Base-by-base conservation (phyloP, 2,329 filamentous ascomycete genomes). In the Blastomyces percursus region DNA sequence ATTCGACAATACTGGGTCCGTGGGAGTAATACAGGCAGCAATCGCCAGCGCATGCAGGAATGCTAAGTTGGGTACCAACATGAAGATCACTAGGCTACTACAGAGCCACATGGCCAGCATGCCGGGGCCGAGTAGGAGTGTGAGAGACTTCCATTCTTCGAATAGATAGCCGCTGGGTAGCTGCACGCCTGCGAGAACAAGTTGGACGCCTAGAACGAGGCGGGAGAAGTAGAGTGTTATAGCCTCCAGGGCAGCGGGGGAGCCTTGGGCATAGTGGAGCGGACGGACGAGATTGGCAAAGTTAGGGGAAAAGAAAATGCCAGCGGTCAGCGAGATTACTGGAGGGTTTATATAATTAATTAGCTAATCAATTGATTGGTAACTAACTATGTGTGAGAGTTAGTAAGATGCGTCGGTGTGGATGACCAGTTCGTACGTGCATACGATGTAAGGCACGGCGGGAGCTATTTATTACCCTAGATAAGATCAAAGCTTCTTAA, bases 1-100 rank as follows among this genome's bases (percentile, higher is more conserved):
- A 66, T 94, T 93, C 19, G 89, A 93, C 46, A 96, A 75, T 1
- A 96, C 86, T 0, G 92, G 92, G 69, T 96, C 92, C 0, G 92
- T 96, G 0, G 91, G 92, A 2, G 92, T 94, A n/a, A 96, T 86
- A 70, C 91, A 96, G 0, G 91, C 89, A 0, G 86, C 91, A 12
- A 96, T 80, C 19, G 86, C 88, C 12, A 96, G 80, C 0, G 92
- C 89, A 67, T 94, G 88, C 1, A 96, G 79, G 66, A 94, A 89
- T 38, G 79, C 79, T 19, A 93, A 78, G 59, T 85, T 77, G 0
- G 90, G 89, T 1, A 92, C 84, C 65, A 96, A 75, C 0, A 75
- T 88, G 85, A 87, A 96, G 54, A 96, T 79, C 2, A 96, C 74
- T 1, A 94, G 76, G 67, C 87, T 89, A n/a, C 89, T 94, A 27